Conservation (phyloP, 2,329 filamentous ascomycete species). For the Gaeumannomyces sp. region DNA sequence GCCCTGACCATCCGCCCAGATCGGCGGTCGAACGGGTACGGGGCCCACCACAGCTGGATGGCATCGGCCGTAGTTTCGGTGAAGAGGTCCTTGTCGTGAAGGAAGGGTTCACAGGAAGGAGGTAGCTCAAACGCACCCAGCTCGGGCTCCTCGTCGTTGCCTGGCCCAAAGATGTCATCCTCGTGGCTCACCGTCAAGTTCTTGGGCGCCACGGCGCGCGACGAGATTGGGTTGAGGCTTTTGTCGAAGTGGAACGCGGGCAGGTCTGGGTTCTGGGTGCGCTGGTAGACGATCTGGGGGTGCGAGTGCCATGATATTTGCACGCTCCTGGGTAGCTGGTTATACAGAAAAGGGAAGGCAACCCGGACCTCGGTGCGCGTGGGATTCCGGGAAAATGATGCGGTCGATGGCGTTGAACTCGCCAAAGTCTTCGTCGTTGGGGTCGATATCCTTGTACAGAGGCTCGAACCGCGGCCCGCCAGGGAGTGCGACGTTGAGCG, state of each 20-base stretch:
- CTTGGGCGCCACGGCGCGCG: constrained; percentile 85
- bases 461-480: constrained; percentile 96
- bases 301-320: constrained; percentile 90
- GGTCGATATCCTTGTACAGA: constrained; percentile 96
- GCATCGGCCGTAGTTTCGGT: constrained; percentile 85
- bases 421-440: constrained; percentile 97
- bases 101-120: constrained; percentile 74
- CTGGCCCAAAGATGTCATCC: constrained; percentile 83
- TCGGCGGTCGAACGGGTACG: constrained; percentile 88
- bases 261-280: constrained; percentile 78
- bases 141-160: constrained; percentile 65
- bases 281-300: constrained; percentile 86
- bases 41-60: constrained; percentile 96
- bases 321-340: constrained; percentile 90
- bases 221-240: constrained; percentile 96
- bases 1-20: constrained; percentile 95
- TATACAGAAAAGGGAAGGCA: constrained; percentile 91
- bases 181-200: constrained; percentile 90
- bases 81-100: constrained; percentile 82
- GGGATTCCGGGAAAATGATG: constrained; percentile 93
- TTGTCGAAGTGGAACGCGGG: constrained; percentile 98
- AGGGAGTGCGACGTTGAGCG: constrained; percentile 94
- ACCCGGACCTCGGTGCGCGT: constrained; percentile 95
- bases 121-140: constrained; percentile 84
- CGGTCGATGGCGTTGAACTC: constrained; percentile 99